phyloP scores from a whole-genome alignment of 306 rosid species.

The Cyclanthera cordifolia region DNA sequence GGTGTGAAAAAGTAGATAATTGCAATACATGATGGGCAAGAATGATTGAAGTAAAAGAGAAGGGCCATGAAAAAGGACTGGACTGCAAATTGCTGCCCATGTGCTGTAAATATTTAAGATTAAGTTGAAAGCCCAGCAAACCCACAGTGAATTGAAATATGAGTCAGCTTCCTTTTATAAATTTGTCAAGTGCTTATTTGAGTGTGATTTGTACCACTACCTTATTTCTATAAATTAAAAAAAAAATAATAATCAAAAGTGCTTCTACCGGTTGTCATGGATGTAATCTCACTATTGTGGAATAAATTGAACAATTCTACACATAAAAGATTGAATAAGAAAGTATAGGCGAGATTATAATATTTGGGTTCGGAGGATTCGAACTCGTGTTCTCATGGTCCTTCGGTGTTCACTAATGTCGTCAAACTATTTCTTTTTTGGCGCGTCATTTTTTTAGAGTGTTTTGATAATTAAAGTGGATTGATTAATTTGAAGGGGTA shows the following conservation, averaged over 20 bases:
- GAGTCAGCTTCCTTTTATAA: not conserved
- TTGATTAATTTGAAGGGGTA: too few relatives aligned
- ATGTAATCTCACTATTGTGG: not conserved
- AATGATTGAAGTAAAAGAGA: not conserved
- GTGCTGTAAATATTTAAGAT: not conserved
- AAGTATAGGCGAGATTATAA: too few relatives aligned
- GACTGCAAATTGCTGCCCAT: not conserved
- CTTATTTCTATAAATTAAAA: too few relatives aligned
- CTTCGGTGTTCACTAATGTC: too few relatives aligned
- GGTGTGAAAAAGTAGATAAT: not conserved
- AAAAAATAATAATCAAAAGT: not conserved
- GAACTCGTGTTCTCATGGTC: too few relatives aligned
- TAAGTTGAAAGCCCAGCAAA: not conserved
- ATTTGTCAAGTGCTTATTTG: not conserved
- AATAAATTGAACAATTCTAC: too few relatives aligned
- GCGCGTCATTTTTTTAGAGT: too few relatives aligned
- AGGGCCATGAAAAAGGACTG: not conserved
- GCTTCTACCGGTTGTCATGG: not conserved
- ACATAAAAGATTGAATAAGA: too few relatives aligned
- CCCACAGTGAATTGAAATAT: not conserved
- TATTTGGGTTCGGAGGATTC: too few relatives aligned
- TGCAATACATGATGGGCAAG: not conserved
- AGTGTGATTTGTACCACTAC: constrained; percentile 4
- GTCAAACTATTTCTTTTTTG: too few relatives aligned
- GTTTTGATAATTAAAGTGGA: too few relatives aligned